Conservation (phyloP, 768 basidiomycete genomes). For the Trametes sanguinea region DNA sequence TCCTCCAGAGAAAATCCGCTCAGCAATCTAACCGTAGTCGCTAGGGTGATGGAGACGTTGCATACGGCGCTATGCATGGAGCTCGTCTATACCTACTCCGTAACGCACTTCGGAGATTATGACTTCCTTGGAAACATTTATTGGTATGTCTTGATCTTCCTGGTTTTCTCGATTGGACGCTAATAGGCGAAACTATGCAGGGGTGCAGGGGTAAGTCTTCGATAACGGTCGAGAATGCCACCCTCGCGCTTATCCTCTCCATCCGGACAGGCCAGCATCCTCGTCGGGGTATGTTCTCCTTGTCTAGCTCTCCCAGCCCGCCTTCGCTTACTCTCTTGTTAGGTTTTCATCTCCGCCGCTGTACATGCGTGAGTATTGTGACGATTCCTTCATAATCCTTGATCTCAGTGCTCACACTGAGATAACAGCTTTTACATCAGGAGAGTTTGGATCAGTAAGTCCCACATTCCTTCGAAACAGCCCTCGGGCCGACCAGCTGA, state of each 20-base stretch:
- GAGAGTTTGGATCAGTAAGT: conserved; percentile 10
- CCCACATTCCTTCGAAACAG: neutral
- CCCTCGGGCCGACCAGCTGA: neutral
- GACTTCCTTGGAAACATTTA: conserved; percentile 11
- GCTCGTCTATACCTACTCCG: conserved; percentile 9
- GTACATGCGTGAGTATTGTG: conserved; percentile 6
- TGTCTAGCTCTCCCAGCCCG: neutral
- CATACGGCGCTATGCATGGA: conserved; percentile 12
- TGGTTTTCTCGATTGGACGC: too few species aligned
- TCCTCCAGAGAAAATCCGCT: too few species aligned
- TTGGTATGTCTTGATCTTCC: neutral
- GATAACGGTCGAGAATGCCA: too few species aligned
- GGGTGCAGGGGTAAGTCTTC: conserved; percentile 5
- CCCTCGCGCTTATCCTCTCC: too few species aligned
- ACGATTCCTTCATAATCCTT: too few species aligned
- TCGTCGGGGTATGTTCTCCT: neutral
- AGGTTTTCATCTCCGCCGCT: conserved; percentile 7
- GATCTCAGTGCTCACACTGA: neutral
- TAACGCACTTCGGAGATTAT: conserved; percentile 8
- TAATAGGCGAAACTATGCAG: neutral
- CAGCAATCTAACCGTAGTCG: neutral
- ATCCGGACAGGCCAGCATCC: conserved; percentile 1
- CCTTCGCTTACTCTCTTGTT: neutral
- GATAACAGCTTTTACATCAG: conserved; percentile 1
- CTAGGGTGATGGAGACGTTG: conserved; percentile 8